phyloP scores from a whole-genome alignment of 139 green algal species.

The Chlorella ohadii region DNA sequence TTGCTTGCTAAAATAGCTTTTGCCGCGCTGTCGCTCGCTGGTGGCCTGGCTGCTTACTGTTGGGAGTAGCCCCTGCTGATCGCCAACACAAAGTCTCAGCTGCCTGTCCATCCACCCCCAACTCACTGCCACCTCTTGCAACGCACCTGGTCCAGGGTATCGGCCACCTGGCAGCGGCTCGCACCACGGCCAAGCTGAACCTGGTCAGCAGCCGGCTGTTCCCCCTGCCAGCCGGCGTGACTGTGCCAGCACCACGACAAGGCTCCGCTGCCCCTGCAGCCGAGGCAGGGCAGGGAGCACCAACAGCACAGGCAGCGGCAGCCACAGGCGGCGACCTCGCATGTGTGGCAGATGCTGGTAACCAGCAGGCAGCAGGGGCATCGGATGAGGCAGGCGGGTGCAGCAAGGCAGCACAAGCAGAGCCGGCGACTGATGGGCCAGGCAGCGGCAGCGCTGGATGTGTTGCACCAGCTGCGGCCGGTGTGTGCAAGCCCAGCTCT shows the following conservation, averaged over 20 bases:
- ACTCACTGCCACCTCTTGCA: too few species aligned
- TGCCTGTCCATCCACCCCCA: too few species aligned
- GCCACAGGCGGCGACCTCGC: not conserved
- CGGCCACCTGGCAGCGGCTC: slow-evolving; percentile 46
- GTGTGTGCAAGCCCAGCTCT: not conserved
- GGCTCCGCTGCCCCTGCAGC: not conserved
- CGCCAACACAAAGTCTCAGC: too few species aligned
- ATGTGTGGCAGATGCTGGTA: not conserved
- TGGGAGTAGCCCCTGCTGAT: too few species aligned
- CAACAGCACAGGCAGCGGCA: not conserved
- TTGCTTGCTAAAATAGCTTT: too few species aligned
- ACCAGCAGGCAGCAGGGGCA: not conserved
- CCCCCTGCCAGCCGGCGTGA: slow-evolving; percentile 54
- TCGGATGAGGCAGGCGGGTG: not conserved
- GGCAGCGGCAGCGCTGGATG: not conserved
- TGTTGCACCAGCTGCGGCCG: not conserved
- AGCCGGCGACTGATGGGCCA: not conserved
- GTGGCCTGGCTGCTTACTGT: too few species aligned
- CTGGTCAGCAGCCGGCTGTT: slow-evolving; percentile 59
- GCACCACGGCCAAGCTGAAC: slow-evolving; percentile 52
- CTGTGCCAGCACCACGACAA: not conserved
- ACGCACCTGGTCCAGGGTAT: too few species aligned
- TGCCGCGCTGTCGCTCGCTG: too few species aligned
- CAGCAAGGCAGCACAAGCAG: slow-evolving; percentile 22
- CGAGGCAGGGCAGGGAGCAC: not conserved